Conservation (phyloP, 2,329 filamentous ascomycete species). For the Simplicillium sp. region DNA sequence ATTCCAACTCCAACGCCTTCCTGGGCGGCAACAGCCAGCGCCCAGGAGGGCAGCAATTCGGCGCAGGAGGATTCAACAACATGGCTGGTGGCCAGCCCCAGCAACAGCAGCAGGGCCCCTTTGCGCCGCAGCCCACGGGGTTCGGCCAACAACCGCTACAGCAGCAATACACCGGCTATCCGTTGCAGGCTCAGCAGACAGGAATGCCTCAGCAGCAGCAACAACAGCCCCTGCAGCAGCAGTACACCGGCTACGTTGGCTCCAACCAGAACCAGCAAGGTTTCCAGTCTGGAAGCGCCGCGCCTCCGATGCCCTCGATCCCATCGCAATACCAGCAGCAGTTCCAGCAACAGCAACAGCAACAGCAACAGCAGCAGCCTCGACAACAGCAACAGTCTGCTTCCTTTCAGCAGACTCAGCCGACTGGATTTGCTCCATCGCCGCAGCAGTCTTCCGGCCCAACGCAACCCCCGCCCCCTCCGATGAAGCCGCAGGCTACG, state of each 20-base stretch:
- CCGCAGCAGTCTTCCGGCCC: slow-evolving; percentile 39
- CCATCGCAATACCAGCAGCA: slow-evolving; percentile 52
- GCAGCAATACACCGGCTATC: slow-evolving; percentile 53
- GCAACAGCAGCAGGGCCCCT: slow-evolving; percentile 41
- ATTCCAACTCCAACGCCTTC: slow-evolving; percentile 80
- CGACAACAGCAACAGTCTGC: slow-evolving; percentile 25
- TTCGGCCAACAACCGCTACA: slow-evolving; percentile 42
- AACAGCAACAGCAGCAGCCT: slow-evolving; percentile 38
- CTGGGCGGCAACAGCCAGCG: slow-evolving; percentile 72
- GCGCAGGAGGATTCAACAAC: slow-evolving; percentile 32
- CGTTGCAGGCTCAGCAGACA: slow-evolving; percentile 33
- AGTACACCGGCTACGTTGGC: slow-evolving; percentile 29
- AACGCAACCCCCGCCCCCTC: slow-evolving; percentile 43
- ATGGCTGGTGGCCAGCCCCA: slow-evolving; percentile 33
- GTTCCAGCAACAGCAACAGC: slow-evolving; percentile 42
- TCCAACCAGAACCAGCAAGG: slow-evolving; percentile 42
- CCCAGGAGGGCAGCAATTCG: slow-evolving; percentile 51
- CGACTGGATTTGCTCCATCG: slow-evolving; percentile 34
- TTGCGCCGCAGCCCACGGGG: slow-evolving; percentile 51
- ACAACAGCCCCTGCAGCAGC: slow-evolving; percentile 38
- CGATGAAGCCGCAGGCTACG: slow-evolving; percentile 57
- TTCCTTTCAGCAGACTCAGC: slow-evolving; percentile 28
- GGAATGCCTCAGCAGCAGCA: slow-evolving; percentile 45
- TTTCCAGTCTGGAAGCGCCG: slow-evolving; percentile 42
- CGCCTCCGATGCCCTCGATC: slow-evolving; percentile 49